phyloP scores from a whole-genome alignment of 2,329 filamentous ascomycete species.

The Aspergillus fischeri region DNA sequence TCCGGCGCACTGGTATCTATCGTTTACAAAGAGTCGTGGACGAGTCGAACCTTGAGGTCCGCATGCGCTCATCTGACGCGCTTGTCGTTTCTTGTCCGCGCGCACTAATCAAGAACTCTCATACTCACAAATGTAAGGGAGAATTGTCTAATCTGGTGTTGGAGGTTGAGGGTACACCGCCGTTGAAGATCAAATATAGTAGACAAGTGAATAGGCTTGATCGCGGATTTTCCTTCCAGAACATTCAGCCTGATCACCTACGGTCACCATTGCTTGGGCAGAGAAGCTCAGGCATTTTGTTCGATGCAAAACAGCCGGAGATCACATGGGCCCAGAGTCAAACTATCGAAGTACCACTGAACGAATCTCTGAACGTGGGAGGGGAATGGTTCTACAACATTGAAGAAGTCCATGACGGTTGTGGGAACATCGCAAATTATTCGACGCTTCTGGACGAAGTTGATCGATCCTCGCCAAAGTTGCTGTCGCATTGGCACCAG shows the following conservation, averaged over 20 bases:
- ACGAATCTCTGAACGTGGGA: conserved; percentile 76
- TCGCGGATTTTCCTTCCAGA: conserved; percentile 84
- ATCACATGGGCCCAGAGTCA: conserved; percentile 76
- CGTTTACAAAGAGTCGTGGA: conserved; percentile 80
- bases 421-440: conserved; percentile 82
- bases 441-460: conserved; percentile 59
- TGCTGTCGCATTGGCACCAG: conserved; percentile 64
- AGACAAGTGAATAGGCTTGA: conserved; percentile 79
- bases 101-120: conserved; percentile 64
- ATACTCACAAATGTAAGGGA: conserved; percentile 70
- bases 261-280: conserved; percentile 69
- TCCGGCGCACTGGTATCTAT: conserved; percentile 88
- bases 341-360: conserved; percentile 74
- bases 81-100: conserved; percentile 83
- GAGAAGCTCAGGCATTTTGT: conserved; percentile 54
- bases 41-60: conserved; percentile 89
- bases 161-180: conserved; percentile 82
- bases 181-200: conserved; percentile 88
- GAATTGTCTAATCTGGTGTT: conserved; percentile 83
- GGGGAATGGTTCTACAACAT: conserved; percentile 88
- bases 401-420: conserved; percentile 86
- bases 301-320: conserved; percentile 48
- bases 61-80: conserved; percentile 68
- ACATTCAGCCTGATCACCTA: conserved; percentile 84
- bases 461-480: conserved; percentile 56